These are phyloP conservation scores for Globisporangium irregulare DNA, from an alignment of 352 stramenopile species.

Conservation along the genomic window DNA sequence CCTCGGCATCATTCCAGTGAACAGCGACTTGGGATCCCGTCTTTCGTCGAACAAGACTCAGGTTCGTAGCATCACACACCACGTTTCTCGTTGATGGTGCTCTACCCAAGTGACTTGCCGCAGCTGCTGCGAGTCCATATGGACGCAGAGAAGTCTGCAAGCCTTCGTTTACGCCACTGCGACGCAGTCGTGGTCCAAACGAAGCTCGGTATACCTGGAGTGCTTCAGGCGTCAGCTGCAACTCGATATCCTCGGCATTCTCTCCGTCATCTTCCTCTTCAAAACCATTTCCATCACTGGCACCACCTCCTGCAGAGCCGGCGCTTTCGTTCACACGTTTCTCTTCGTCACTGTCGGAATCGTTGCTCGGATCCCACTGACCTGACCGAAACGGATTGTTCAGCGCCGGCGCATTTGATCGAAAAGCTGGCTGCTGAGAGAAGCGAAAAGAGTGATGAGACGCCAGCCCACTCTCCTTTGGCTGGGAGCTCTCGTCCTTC, in stretches of 20 bases:
- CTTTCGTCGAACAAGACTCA: neutral
- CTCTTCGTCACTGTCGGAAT: constrained; percentile 48
- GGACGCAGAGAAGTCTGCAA: neutral
- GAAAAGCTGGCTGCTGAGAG: constrained; percentile 45
- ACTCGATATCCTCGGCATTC: constrained; percentile 21
- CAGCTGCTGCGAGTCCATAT: constrained; percentile 10
- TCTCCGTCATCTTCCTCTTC: constrained; percentile 16
- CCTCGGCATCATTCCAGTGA: constrained; percentile 31
- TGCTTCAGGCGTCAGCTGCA: constrained; percentile 12
- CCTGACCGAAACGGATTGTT: constrained; percentile 38
- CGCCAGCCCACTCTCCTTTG: neutral
- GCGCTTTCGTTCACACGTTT: neutral
- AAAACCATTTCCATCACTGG: neutral
- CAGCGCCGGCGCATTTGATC: constrained; percentile 23
- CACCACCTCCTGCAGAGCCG: neutral
- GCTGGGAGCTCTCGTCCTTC: neutral
- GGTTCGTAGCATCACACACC: neutral
- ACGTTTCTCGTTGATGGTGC: neutral
- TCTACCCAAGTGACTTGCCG: constrained; percentile 4
- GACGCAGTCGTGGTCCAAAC: constrained; percentile 9
- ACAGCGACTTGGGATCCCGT: neutral
- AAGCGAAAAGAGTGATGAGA: constrained; percentile 34
- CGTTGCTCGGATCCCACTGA: constrained; percentile 41
- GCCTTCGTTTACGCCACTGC: neutral
- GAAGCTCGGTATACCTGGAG: constrained; percentile 12